Evolutionary conservation across 2,329 filamentous ascomycete species (phyloP), one percentile per base, ranked within the genome.

Genomic region (Simplicillium aogashimaense): DNA sequence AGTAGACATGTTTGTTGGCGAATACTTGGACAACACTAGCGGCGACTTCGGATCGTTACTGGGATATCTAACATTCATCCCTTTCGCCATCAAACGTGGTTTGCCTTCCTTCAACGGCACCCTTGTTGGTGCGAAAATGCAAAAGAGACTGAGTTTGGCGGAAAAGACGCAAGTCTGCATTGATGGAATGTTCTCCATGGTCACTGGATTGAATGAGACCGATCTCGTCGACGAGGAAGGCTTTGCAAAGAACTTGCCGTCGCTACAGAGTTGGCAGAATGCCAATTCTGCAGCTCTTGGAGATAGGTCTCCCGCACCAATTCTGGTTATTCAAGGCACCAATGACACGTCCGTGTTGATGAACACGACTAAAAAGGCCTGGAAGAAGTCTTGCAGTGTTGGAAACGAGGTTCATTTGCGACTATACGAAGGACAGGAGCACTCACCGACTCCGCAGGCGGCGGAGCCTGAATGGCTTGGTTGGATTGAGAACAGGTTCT

Each of bases 381-480:
- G 34, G 32, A 16, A 35, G 12, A 28, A 18, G 2, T 20, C 43
- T 15, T 47, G 43, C 35, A 7, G 17, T 5, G 34, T 13, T 2
- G 43, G 45, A 11, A 47, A 45, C 30, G 35, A 43, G 35, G 38
- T 45, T 10, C 45, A 47, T 20, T n/a, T 45, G 36, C 29, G 43
- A 2, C 3, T 41, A 25, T 47, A 45, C 31, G 13, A 18, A 10
- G 35, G 34, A 4, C 38, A 35, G 40, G 41, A 39, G 16, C 45
- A 47, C 29, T 20, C 38, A 15, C 16, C 43, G 5, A 31, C 40
- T 10, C 20, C 40, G n/a, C n/a, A 33, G 29, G 43, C 43, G 20
- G 29, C 28, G 4, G 25, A 12, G 20, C 14, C 42, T 2, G 42
- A 43, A 36, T 43, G 42, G 42, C 11, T 43, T 8, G 35, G 35